Evolutionary conservation across 2,329 filamentous ascomycete genomes (phyloP), one percentile per base, ranked within the genome.

Genomic region (Davidsoniella australis): DNA sequence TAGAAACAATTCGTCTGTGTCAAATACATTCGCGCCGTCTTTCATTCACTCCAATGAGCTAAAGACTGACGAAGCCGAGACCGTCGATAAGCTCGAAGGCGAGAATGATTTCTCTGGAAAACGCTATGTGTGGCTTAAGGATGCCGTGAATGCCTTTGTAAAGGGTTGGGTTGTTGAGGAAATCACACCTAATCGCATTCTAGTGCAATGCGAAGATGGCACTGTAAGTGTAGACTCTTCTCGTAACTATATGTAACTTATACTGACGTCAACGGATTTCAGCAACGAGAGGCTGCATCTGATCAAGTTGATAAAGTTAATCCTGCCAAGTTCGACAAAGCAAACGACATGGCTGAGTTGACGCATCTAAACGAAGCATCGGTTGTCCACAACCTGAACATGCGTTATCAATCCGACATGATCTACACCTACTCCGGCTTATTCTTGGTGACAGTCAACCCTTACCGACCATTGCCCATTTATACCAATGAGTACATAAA

Each of bases 91-190:
- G 16, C 87, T 95, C 53, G 93, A 98, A 65, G 91, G 91, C 55
- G 89, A 95, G 61, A 96, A 95, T 63, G 91, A 98, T 70, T 96
- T 98, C 64, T 98, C 91, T 0, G 93, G 91, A 51, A 96, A 93
- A 68, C 78, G 91, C 68, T 98, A 96, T 69, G 88, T 98, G 55
- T 98, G 91, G 93, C 71, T 98, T 61, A 85, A 82, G 64, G 88
- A 98, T 65, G 72, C 85, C 1, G 76, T 88, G 59, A 73, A 75
- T 49, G 91, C 91, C 1, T 98, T 98, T 62, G 78, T 96, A 48
- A 85, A 87, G 57, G 93, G 89, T 3, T 89, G 87, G 77, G 79
- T 98, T 10, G 75, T 95, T 18, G 82, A 94, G 59, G 88, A 96
- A 56, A 66, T 82, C 47, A 75, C 69, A 2, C 75, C 68, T 45